Base-by-base conservation (phyloP, 371 early-diverging fungal genomes). In the Rhizopus stolonifer region DNA sequence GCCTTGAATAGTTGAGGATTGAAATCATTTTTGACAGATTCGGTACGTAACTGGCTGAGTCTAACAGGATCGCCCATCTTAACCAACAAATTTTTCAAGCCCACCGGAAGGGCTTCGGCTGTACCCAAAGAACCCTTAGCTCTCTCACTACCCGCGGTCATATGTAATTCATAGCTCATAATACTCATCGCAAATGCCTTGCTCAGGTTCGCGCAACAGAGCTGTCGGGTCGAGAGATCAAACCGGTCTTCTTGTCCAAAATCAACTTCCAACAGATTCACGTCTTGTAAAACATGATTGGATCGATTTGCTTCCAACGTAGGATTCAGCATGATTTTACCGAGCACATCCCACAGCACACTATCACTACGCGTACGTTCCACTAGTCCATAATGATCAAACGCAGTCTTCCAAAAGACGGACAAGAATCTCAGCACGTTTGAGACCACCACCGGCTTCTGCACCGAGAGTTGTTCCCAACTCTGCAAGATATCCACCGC, bases 341-440 rank as follows among this genome's bases (percentile, higher is more conserved):
- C 74, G 13, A 77, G 49, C 4, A 52, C 55, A 29, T 65, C 65
- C 77, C 77, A 77, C 9, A 77, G 48, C 1, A 66, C 68, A 33
- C 60, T 64, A 36, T 77, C 77, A 21, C 66, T 71, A 11, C 77
- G 73, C 13, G 65, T 58, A 25, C 72, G 65, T 49, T 77, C 74
- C 3, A 77, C 72, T 48, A 77, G 45, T 15, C 62, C 67, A 64
- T 71, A 73, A 22, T 77, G 77, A 46, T 77, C 72, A 38, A 69
- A 73, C 0, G 77, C 77, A 1, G 71, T 69, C 26, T 69, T 52
- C 77, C 77, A 77, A 52, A 77, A 77, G 1, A 72, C 67, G 4
- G 71, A 64, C n/a, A 77, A 45, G 43, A 77, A 77, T 3, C 68
- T 64, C 23, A 77, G 32, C 2, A 65, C 56, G 24, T 64, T 73